Base-by-base conservation (phyloP, 176 grass and related monocot genomes). In the Zea luxurians region DNA sequence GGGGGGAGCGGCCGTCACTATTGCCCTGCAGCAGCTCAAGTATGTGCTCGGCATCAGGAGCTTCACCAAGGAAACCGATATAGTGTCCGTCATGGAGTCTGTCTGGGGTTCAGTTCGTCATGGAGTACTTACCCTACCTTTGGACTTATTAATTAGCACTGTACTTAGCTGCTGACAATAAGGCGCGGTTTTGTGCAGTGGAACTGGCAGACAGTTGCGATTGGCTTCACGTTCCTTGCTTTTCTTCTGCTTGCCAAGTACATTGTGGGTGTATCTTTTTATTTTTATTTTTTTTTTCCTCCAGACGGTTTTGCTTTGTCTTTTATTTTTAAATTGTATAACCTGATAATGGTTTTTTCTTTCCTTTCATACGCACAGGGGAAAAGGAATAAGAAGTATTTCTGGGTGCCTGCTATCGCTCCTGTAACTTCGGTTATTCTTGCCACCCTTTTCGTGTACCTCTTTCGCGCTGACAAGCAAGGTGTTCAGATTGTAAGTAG, bases 401-500 rank as follows among this genome's bases (percentile, higher is more conserved):
- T 99, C 80, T 99, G 92, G 96, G 75, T 95, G 15, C 86, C 96
- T 71, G 96, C 96, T 80, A 89, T 91, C 78, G 90, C 96, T 64
- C 96, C 96, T 41, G 77, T 99, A 71, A 74, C 77, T 12, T 95
- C 96, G 11, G 96, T 99, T 42, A 89, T 99, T 61, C 36, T 99
- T 46, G 83, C 96, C 16, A 99, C 96, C 13, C 80, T 99, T 75
- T 90, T 95, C 55, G 92, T 99, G 18, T 95, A 92, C 70, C 76
- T 95, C 68, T 95, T 92, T 42, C 92, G 78, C 62, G 96, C 92
- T 35, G 92, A 98, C 72, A 82, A 99, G 59, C 60, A 95, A 60
- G 96, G 90, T 68, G 96, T 99, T 87, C 92, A 99, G 83, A 99
- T 99, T 61, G 96, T 95, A 94, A 90, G 92, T 82, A 90, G 92